A percentile compares a stretch with the other conserved stretches of the same genome.
These are phyloP conservation scores for Rhizoclosmatium globosum DNA, from an alignment of 192 early-diverging fungal genomes.

Conservation along the genomic window DNA sequence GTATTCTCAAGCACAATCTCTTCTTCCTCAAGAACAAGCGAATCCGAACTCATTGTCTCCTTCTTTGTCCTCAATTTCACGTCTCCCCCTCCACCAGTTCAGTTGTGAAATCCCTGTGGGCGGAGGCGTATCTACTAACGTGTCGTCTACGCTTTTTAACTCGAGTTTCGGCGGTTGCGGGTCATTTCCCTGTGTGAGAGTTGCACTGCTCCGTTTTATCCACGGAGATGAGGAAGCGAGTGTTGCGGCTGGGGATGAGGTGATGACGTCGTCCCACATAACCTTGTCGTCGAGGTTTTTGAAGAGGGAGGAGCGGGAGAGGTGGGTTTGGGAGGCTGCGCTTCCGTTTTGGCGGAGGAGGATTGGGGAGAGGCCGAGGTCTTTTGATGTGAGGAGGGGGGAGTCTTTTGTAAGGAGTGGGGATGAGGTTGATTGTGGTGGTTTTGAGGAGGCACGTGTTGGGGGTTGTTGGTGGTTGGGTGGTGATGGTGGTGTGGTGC, in stretches of 20 bases:
- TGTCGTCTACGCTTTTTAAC: no score
- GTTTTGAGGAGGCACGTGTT: not conserved
- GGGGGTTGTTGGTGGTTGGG: not conserved
- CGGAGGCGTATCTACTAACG: no score
- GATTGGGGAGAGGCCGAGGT: not conserved
- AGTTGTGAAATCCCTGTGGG: no score
- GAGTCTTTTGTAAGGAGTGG: not conserved
- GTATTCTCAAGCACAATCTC: conserved; percentile 27
- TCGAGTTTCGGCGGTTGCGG: no score
- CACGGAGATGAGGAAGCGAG: conserved; percentile 24
- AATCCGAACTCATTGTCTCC: conserved; percentile 13
- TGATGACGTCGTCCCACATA: not conserved
- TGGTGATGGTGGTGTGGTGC: not conserved
- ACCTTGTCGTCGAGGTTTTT: not conserved
- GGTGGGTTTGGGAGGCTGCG: not conserved
- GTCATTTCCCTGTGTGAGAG: no score
- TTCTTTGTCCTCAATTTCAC: not conserved
- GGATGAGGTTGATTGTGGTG: not conserved
- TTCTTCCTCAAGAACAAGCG: conserved; percentile 24
- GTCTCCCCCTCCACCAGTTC: not conserved
- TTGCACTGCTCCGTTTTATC: conserved; percentile 2
- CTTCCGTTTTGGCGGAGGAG: not conserved
- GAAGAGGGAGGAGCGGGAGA: not conserved
- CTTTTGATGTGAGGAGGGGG: no score
- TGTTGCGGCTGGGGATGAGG: not conserved